phyloP scores from a whole-genome alignment of 2,329 filamentous ascomycete genomes.

The Elsinoe australis region DNA sequence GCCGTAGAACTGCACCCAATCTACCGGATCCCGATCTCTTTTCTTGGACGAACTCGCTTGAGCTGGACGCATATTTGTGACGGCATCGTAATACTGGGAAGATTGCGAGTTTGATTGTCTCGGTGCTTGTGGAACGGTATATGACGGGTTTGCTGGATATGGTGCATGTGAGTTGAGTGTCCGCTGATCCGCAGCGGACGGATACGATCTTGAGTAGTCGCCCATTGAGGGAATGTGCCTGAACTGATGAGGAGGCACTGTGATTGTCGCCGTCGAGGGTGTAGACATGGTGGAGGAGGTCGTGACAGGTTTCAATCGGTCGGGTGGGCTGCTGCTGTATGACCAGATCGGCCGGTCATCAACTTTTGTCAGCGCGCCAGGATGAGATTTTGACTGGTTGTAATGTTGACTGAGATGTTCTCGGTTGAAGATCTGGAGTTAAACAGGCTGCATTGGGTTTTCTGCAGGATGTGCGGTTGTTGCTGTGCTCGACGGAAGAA shows the following conservation, averaged over 20 bases:
- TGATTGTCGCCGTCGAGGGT: constrained; percentile 38
- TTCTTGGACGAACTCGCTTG: constrained; percentile 17
- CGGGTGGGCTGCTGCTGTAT: background rate
- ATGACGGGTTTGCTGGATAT: constrained; percentile 3
- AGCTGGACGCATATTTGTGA: background rate
- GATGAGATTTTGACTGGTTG: background rate
- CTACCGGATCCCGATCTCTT: constrained; percentile 25
- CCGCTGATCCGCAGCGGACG: constrained; percentile 9
- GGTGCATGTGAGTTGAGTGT: constrained; percentile 26
- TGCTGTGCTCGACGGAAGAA: constrained; percentile 16
- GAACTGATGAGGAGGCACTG: constrained; percentile 35
- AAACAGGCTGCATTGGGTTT: constrained; percentile 7
- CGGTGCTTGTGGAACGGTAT: constrained; percentile 11
- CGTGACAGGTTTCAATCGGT: constrained; percentile 10
- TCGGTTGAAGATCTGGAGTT: background rate
- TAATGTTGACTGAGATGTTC: background rate
- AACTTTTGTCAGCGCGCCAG: background rate
- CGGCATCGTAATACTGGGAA: constrained; percentile 12
- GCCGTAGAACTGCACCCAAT: constrained; percentile 33
- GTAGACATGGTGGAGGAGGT: constrained; percentile 33
- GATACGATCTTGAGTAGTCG: constrained; percentile 24
- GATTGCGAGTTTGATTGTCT: constrained; percentile 13
- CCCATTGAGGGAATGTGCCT: constrained; percentile 29
- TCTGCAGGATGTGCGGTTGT: constrained; percentile 12
- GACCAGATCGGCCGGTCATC: background rate